phyloP scores from a whole-genome alignment of 805 yeast species.

The Starmerella powellii region DNA sequence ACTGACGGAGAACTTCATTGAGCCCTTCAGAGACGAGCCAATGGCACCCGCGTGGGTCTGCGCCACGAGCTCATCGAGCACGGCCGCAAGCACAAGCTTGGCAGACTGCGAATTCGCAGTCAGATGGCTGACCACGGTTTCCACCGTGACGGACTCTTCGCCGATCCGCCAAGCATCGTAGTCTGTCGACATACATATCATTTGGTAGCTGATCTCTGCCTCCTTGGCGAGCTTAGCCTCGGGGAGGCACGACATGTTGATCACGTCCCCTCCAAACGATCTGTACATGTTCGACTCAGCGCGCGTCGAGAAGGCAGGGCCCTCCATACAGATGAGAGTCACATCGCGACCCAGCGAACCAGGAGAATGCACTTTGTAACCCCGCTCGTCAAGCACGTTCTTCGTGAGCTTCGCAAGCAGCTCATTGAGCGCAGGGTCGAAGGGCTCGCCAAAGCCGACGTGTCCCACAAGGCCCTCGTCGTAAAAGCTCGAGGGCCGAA shows the following conservation, averaged over 20 bases:
- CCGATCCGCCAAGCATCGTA: constrained; percentile 96
- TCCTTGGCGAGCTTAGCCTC: constrained; percentile 95
- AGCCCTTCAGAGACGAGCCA: constrained; percentile 60
- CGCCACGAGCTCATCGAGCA: constrained; percentile 55
- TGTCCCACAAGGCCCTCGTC: constrained; percentile 93
- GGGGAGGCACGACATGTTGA: constrained; percentile 96
- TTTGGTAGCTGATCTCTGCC: constrained; percentile 92
- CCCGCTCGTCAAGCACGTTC: constrained; percentile 28
- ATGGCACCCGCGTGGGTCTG: constrained; percentile 46
- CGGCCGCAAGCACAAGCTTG: constrained; percentile 54
- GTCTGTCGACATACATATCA: constrained; percentile 98
- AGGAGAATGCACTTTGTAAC: constrained; percentile 55
- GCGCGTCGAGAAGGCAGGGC: constrained; percentile 94
- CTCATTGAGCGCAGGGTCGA: constrained; percentile 60
- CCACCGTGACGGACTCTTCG: constrained; percentile 97
- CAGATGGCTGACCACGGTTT: constrained; percentile 83
- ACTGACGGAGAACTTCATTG: constrained; percentile 70
- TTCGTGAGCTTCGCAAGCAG: constrained; percentile 40
- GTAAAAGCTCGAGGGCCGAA: constrained; percentile 78
- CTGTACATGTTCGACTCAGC: constrained; percentile 86
- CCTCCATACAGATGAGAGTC: constrained; percentile 94
- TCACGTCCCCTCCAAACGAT: constrained; percentile 85
- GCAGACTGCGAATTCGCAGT: constrained; percentile 83
- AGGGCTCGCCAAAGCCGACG: constrained; percentile 95
- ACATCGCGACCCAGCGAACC: constrained; percentile 45